Evolutionary conservation across 345 rosid genomes (phyloP).

Genomic region (Turritis glabra): DNA sequence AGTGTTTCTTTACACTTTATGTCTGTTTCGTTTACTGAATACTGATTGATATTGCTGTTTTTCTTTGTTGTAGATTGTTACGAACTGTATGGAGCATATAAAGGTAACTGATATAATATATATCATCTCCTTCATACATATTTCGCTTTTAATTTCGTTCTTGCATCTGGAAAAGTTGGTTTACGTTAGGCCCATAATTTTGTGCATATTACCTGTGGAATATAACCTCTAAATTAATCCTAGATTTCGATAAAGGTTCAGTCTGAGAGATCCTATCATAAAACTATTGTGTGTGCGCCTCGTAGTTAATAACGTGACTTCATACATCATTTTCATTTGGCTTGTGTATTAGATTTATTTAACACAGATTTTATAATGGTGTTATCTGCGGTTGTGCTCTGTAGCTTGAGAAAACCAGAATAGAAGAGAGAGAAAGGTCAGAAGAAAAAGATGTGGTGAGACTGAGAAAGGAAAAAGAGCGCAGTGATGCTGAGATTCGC

Average conservation of each 20-base stretch:
- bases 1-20: neutral
- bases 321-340: conserved; percentile 3
- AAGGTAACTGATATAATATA: conserved; percentile 40
- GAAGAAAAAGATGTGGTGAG: conserved; percentile 60
- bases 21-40: conserved; percentile 9
- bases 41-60: conserved; percentile 26
- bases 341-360: conserved; percentile 2
- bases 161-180: conserved; percentile 18
- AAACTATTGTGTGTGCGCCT: neutral
- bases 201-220: conserved; percentile 5
- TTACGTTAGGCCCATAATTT: neutral
- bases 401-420: conserved; percentile 67
- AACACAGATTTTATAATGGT: neutral
- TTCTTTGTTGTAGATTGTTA: conserved; percentile 44
- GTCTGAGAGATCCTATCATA: conserved; percentile 8
- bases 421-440: conserved; percentile 68
- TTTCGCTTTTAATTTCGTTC: neutral
- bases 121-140: conserved; percentile 4
- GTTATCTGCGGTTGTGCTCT: conserved; percentile 26
- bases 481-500: conserved; percentile 55
- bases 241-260: neutral
- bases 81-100: conserved; percentile 47
- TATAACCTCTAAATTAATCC: neutral
- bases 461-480: conserved; percentile 60
- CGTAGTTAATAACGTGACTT: neutral